phyloP scores from a whole-genome alignment of 768 basidiomycete species.

The Tylopilus subfusipes region DNA sequence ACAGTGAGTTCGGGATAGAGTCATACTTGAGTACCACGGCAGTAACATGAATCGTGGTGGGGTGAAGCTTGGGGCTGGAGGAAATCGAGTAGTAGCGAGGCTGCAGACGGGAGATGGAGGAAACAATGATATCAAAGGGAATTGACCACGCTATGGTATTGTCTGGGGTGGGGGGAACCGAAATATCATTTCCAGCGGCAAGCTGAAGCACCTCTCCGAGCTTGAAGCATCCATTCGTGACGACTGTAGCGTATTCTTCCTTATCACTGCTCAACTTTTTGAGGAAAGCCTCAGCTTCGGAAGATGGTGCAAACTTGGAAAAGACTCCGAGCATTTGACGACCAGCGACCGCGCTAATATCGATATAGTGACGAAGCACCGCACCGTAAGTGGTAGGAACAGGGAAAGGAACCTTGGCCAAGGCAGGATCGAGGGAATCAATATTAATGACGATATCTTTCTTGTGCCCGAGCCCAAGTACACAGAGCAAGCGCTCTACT shows the following conservation, averaged over 20 bases:
- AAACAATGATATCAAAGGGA: constrained; percentile 96
- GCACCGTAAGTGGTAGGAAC: constrained; percentile 92
- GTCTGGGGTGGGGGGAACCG: constrained; percentile 50
- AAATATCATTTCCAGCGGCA: constrained; percentile 76
- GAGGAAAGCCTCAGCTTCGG: constrained; percentile 70
- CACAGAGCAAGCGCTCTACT: constrained; percentile 82
- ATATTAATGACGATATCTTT: constrained; percentile 83
- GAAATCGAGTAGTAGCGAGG: constrained; percentile 99
- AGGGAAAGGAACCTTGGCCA: constrained; percentile 98
- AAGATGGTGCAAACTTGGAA: constrained; percentile 83
- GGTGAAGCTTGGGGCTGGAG: constrained; percentile 88
- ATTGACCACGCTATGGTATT: constrained; percentile 87
- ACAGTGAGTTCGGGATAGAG: constrained; percentile 51
- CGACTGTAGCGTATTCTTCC: constrained; percentile 76
- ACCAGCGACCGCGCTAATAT: constrained; percentile 91
- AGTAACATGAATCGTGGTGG: constrained; percentile 91
- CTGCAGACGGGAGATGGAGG: constrained; percentile 88
- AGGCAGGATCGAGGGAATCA: constrained; percentile 94
- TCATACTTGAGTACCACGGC: constrained; percentile 94
- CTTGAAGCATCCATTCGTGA: constrained; percentile 81
- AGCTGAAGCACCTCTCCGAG: constrained; percentile 91
- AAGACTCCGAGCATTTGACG: constrained; percentile 88
- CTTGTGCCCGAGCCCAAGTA: constrained; percentile 80
- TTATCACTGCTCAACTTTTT: constrained; percentile 81
- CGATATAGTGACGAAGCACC: constrained; percentile 94